Percentiles rank a stretch among this genome's conserved stretches.
phyloP scores from a whole-genome alignment of 139 green algal genomes.

The Chlorella sp. region DNA sequence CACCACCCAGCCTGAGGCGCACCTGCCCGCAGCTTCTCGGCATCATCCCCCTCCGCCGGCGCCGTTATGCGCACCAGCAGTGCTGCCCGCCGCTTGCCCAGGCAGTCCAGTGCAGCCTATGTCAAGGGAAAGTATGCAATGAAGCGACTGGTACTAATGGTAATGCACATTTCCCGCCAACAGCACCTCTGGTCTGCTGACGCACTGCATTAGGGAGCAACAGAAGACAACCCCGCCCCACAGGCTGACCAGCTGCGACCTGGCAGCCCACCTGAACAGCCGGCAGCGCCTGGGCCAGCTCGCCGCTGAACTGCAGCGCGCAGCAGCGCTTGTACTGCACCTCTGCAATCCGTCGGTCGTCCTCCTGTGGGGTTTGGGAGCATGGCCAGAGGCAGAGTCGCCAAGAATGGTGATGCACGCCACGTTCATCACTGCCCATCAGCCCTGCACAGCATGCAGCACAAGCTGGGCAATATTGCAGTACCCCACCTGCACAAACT shows the following conservation, averaged over 20 bases:
- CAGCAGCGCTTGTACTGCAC: conserved; percentile 61
- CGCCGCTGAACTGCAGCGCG: conserved; percentile 54
- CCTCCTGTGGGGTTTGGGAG: conserved; percentile 3
- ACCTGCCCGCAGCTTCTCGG: conserved; percentile 8
- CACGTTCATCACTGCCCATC: no score
- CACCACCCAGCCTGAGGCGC: neutral
- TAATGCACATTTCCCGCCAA: no score
- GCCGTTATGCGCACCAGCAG: conserved; percentile 6
- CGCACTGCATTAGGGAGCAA: neutral
- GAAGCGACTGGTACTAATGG: no score
- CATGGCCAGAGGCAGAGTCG: no score
- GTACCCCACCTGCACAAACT: conserved; percentile 7
- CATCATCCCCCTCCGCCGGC: neutral
- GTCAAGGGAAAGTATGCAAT: no score
- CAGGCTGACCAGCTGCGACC: neutral
- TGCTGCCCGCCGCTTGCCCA: conserved; percentile 11
- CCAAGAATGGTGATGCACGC: no score
- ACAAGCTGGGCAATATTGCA: no score
- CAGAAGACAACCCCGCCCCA: neutral
- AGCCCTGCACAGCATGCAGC: no score
- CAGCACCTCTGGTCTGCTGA: neutral
- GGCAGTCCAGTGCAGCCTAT: conserved; percentile 35
- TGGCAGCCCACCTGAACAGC: conserved; percentile 6
- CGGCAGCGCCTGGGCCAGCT: conserved; percentile 6
- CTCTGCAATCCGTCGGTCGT: conserved; percentile 53